These are phyloP conservation scores for Striga hermonthica DNA, from an alignment of 305 asterid species.

Conservation along the genomic window DNA sequence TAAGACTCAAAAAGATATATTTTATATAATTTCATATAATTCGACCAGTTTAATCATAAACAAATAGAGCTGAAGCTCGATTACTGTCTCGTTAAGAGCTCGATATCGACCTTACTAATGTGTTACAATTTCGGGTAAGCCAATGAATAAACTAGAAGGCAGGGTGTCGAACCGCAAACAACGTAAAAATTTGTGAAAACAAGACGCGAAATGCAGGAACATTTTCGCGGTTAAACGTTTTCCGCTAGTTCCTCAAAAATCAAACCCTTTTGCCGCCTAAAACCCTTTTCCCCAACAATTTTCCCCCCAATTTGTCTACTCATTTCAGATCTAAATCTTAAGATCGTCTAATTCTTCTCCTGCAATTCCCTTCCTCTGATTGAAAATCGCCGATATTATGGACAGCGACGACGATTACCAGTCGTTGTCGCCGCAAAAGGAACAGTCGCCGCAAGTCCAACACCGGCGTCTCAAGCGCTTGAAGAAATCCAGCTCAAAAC, in stretches of 20 bases:
- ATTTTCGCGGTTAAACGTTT: slow-evolving; percentile 29
- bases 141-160: not conserved
- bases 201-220: not conserved
- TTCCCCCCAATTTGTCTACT: slow-evolving; percentile 13
- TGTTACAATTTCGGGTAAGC: not conserved
- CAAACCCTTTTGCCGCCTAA: slow-evolving; percentile 46
- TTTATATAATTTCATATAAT: no score
- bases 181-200: not conserved
- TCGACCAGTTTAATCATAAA: no score
- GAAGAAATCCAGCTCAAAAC: slow-evolving; percentile 40
- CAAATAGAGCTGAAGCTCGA: no score
- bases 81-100: no score
- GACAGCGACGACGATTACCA: slow-evolving; percentile 68
- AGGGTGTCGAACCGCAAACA: not conserved
- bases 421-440: slow-evolving; percentile 40
- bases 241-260: slow-evolving; percentile 30
- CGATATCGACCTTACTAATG: not conserved
- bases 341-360: not conserved
- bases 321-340: slow-evolving; percentile 27
- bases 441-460: slow-evolving; percentile 44
- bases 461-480: slow-evolving; percentile 66
- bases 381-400: slow-evolving; percentile 35
- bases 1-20: no score
- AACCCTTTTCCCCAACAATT: slow-evolving; percentile 20
- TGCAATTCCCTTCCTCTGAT: not conserved